Evolutionary conservation across 2,329 filamentous ascomycete genomes (phyloP), one percentile per base, ranked within the genome.

Genomic region (Arthrobotrys conoides): DNA sequence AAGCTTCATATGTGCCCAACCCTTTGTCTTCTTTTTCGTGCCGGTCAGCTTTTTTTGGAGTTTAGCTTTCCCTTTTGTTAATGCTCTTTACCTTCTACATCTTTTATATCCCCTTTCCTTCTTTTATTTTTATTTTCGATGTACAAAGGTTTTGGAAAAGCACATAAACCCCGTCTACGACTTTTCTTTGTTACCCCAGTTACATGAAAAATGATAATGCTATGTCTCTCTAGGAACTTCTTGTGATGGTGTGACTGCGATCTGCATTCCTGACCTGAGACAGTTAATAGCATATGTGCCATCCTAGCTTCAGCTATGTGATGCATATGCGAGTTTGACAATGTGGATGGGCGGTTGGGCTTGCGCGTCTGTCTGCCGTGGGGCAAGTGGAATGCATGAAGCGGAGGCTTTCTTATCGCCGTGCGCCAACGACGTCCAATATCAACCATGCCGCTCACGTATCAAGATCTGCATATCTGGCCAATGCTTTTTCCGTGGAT

Each of bases 11-110:
- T 73, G 70, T 67, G 46, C 68, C 59, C 51, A 66, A 46, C 48
- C 53, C 57, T 41, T 61, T 61, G 33, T 61, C 24, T 61, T 59
- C 36, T 59, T 59, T 67, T 30, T 46, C 51, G 59, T 66, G 46
- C 36, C 27, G 55, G 64, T 72, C 69, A 72, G 69, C 51, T 67
- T 72, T 44, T 61, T 72, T 51, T 67, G 70, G 70, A 73, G 70
- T 73, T 61, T 73, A 67, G 70, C 70, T 67, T 73, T 44, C 49
- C 14, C 24, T 66, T 71, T 48, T 33, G 33, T 46, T 30, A n/a
- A 24, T 55, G 46, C 41, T 51, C 55, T 57, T 66, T 57, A 51
- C 20, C 46, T 44, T n/a, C 22, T 44, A 38, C 38, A 22, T 59
- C 53, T 59, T 59, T 59, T 49, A 49, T 55, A 49, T 71, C 41